Conservation (phyloP, 2,329 filamentous ascomycete species). For the Xylaria hypoxylon region DNA sequence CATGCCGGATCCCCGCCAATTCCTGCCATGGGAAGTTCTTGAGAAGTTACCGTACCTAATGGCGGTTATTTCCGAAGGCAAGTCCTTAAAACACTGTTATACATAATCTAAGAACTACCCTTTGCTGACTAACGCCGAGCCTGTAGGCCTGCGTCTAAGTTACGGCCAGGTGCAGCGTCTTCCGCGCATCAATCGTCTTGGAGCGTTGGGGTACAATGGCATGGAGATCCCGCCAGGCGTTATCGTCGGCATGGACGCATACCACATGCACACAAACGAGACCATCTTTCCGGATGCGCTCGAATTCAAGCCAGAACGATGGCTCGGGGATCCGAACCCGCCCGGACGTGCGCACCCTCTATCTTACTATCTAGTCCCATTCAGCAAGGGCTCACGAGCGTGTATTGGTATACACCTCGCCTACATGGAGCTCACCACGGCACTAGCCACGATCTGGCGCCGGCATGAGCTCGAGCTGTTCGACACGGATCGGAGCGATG, state of each 20-base stretch:
- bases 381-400: background rate
- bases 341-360: background rate
- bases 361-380: constrained; percentile 2
- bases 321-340: constrained; percentile 5
- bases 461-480: constrained; percentile 12
- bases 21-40: constrained; percentile 32
- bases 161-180: constrained; percentile 7
- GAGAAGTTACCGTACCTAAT: constrained; percentile 38
- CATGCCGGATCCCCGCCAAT: constrained; percentile 32
- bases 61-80: too few relatives aligned
- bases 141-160: background rate
- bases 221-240: background rate
- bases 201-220: background rate
- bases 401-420: constrained; percentile 12
- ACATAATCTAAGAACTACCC: too few relatives aligned
- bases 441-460: constrained; percentile 3
- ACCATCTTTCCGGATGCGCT: background rate
- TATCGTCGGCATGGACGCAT: constrained; percentile 11
- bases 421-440: constrained; percentile 4
- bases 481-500: constrained; percentile 1
- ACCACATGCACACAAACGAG: constrained; percentile 11
- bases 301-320: constrained; percentile 7
- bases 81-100: too few relatives aligned
- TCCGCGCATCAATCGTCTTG: constrained; percentile 2
- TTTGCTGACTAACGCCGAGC: background rate